Conservation (phyloP, 2,329 filamentous ascomycete genomes). For the Colletotrichum sp. region DNA sequence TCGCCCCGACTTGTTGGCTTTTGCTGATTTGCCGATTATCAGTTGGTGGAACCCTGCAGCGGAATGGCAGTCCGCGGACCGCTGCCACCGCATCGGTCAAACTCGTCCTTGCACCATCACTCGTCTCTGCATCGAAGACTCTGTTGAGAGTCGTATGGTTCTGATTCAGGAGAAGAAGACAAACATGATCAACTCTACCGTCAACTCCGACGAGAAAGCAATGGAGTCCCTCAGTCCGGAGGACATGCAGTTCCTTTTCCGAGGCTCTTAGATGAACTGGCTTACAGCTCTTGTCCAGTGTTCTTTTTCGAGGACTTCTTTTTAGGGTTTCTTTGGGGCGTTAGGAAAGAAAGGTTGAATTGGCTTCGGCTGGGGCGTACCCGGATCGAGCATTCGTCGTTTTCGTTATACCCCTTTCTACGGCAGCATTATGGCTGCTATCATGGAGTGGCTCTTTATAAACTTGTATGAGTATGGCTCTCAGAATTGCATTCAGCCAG, state of each 20-base stretch:
- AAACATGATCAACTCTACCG: slow-evolving; percentile 95
- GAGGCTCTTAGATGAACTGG: slow-evolving; percentile 51
- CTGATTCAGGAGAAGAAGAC: slow-evolving; percentile 98
- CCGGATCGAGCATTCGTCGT: neutral
- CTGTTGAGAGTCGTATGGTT: slow-evolving; percentile 94
- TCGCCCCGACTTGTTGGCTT: neutral
- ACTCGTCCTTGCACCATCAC: slow-evolving; percentile 93
- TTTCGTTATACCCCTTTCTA: neutral
- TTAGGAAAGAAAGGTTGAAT: neutral
- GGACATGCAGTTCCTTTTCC: slow-evolving; percentile 96
- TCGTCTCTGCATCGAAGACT: slow-evolving; percentile 94
- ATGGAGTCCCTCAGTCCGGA: slow-evolving; percentile 90
- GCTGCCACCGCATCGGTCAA: slow-evolving; percentile 94
- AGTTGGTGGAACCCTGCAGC: slow-evolving; percentile 99
- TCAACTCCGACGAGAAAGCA: slow-evolving; percentile 89
- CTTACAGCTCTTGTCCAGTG: neutral
- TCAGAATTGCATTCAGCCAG: neutral
- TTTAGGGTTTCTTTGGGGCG: neutral
- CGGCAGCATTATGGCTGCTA: neutral
- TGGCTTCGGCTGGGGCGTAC: neutral
- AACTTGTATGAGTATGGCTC: neutral
- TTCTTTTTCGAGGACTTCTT: neutral
- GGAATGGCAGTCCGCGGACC: slow-evolving; percentile 97
- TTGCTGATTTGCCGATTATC: slow-evolving; percentile 25
- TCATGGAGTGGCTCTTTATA: neutral